Evolutionary conservation across 805 yeast genomes (phyloP).

Genomic region (Candida nemodendra): DNA sequence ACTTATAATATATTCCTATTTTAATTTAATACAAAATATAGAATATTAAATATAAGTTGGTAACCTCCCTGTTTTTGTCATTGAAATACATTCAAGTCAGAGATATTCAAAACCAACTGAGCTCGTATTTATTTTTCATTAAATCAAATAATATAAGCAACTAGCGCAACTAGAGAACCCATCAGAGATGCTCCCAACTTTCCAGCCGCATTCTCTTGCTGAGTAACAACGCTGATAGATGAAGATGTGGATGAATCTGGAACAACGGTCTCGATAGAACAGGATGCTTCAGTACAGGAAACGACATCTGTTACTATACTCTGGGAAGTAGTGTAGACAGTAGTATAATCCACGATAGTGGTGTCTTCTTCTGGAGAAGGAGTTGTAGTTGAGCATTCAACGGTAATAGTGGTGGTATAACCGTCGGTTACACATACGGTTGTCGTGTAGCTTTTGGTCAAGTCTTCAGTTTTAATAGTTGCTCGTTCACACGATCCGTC

Average conservation of each 20-base stretch:
- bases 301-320: too few species aligned
- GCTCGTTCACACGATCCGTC: conserved; percentile 12
- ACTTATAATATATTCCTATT: too few species aligned
- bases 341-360: conserved; percentile 1
- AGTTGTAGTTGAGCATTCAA: conserved; percentile 6
- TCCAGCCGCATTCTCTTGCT: conserved; percentile 13
- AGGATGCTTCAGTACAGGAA: too few species aligned
- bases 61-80: too few species aligned
- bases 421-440: conserved; percentile 7
- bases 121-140: neutral
- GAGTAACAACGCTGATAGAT: conserved; percentile 3
- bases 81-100: too few species aligned
- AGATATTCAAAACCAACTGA: neutral
- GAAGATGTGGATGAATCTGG: neutral
- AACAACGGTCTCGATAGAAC: too few species aligned
- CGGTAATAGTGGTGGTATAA: conserved; percentile 11
- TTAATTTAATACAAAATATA: conserved; percentile 1
- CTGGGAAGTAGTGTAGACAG: conserved; percentile 1
- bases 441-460: conserved; percentile 13
- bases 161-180: neutral
- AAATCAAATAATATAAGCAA: neutral
- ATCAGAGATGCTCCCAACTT: neutral
- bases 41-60: too few species aligned
- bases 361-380: neutral
- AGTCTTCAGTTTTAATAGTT: conserved; percentile 8